Conservation (phyloP, 805 yeast species). For the Schizosaccharomyces pombe region DNA sequence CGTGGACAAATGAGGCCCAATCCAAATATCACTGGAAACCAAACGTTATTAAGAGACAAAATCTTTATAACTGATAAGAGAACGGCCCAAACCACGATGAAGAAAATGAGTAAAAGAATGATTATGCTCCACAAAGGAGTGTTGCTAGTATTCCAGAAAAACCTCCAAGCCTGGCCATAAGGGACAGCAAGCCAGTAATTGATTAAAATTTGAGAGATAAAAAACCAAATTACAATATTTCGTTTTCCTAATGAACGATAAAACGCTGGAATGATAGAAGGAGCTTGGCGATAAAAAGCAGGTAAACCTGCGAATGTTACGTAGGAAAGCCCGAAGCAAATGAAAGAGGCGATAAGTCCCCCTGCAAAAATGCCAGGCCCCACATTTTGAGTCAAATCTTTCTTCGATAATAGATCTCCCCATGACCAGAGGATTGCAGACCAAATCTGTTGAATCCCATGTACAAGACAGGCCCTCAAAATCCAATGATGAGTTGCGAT, state of each 20-base stretch:
- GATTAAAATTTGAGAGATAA: background rate
- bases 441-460: slow-evolving; percentile 2
- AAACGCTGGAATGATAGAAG: slow-evolving; percentile 2
- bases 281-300: background rate
- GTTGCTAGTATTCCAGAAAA: background rate
- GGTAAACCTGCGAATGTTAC: background rate
- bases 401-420: background rate
- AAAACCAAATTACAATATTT: slow-evolving; percentile 1
- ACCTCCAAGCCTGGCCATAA: slow-evolving; percentile 3
- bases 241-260: background rate
- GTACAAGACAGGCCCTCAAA: background rate
- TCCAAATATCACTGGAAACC: slow-evolving; percentile 3
- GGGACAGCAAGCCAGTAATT: slow-evolving; percentile 2
- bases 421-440: slow-evolving; percentile 2
- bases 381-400: background rate
- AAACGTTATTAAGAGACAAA: background rate
- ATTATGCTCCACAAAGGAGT: background rate
- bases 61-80: background rate
- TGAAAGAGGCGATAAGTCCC: background rate
- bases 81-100: background rate
- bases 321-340: background rate
- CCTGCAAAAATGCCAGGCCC: background rate
- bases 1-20: background rate
- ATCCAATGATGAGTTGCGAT: background rate
- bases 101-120: background rate